phyloP scores from a whole-genome alignment of 441 rosid genomes.

The Corymbia citriodora region DNA sequence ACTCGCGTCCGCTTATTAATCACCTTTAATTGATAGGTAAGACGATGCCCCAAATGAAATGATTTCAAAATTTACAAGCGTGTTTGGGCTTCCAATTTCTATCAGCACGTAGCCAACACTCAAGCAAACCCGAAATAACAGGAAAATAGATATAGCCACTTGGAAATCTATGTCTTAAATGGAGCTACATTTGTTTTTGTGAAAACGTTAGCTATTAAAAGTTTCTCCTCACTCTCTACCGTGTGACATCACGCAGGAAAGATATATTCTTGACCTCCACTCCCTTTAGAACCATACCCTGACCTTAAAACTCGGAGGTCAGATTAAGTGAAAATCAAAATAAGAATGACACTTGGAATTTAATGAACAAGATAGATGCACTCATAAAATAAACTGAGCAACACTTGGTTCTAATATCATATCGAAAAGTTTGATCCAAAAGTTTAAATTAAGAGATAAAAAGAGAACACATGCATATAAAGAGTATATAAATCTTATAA shows the following conservation, averaged over 20 bases:
- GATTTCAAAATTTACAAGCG: background rate
- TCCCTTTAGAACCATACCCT: background rate
- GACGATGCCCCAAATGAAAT: background rate
- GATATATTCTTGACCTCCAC: background rate
- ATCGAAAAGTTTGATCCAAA: background rate
- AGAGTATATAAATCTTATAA: no score
- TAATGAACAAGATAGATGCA: background rate
- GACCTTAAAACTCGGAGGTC: background rate
- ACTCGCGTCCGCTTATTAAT: background rate
- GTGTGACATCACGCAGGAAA: background rate
- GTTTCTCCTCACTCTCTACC: background rate
- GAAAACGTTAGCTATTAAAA: background rate
- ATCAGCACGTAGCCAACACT: background rate
- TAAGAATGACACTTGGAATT: background rate
- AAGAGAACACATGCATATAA: background rate
- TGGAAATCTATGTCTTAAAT: background rate
- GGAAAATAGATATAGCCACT: background rate
- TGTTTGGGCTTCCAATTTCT: background rate
- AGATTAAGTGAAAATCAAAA: background rate
- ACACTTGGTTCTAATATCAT: fast-evolving
- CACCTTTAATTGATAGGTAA: background rate
- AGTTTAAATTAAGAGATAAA: background rate
- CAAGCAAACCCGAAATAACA: background rate
- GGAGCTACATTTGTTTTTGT: background rate
- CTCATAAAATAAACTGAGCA: background rate